phyloP scores from a whole-genome alignment of 352 stramenopile species.

The Blastocystis sp. region DNA sequence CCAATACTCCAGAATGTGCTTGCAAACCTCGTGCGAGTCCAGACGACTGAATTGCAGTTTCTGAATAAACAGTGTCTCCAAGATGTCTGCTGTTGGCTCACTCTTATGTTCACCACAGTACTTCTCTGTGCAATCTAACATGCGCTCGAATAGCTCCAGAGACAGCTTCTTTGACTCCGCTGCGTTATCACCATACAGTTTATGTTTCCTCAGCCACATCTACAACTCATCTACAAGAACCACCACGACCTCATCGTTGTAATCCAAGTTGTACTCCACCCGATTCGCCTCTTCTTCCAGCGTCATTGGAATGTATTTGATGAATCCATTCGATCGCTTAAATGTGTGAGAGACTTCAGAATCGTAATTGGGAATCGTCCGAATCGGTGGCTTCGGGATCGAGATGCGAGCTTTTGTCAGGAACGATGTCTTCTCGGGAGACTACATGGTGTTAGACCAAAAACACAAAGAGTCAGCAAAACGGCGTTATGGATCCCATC shows the following conservation, averaged over 20 bases:
- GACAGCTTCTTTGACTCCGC: slow-evolving; percentile 43
- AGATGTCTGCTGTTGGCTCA: slow-evolving; percentile 39
- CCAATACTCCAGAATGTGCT: slow-evolving; percentile 91
- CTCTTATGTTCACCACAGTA: slow-evolving; percentile 60
- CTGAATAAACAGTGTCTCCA: slow-evolving; percentile 46
- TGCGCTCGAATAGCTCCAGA: slow-evolving; percentile 68
- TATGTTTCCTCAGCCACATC: slow-evolving; percentile 65
- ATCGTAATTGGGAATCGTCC: slow-evolving; percentile 45
- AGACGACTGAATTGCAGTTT: slow-evolving; percentile 52
- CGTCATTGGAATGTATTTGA: slow-evolving; percentile 62
- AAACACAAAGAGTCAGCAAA: slow-evolving; percentile 5
- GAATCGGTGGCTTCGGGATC: slow-evolving; percentile 47
- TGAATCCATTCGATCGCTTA: slow-evolving; percentile 49
- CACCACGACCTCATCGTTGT: slow-evolving; percentile 68
- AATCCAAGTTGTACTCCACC: slow-evolving; percentile 69
- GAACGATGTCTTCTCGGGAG: slow-evolving; percentile 22
- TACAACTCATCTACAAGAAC: neutral
- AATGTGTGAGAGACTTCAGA: slow-evolving; percentile 46
- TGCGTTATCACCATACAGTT: slow-evolving; percentile 64
- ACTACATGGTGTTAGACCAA: neutral
- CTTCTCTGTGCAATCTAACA: slow-evolving; percentile 69
- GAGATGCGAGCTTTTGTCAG: slow-evolving; percentile 33
- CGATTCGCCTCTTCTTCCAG: slow-evolving; percentile 5
- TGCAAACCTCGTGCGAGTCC: slow-evolving; percentile 70
- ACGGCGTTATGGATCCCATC: neutral